phyloP scores from a whole-genome alignment of 108 stramenopile genomes.

The Cyclotella cryptica region DNA sequence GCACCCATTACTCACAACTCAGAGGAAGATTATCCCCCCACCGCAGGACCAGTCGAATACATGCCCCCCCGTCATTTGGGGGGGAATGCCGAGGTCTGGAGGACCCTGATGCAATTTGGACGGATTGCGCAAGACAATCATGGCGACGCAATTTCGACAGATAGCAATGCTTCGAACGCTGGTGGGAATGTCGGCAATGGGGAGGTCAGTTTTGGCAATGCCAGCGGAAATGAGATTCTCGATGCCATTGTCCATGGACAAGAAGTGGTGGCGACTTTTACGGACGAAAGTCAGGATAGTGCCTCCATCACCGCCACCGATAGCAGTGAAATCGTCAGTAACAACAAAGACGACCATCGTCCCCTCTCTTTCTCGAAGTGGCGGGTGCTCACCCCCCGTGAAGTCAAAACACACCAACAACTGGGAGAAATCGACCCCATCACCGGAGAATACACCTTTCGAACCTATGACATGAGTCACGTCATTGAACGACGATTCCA shows the following conservation, averaged over 20 bases:
- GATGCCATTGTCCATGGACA: background rate
- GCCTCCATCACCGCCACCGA: background rate
- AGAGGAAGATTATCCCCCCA: constrained; percentile 18
- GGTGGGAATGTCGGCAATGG: background rate
- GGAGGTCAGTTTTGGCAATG: background rate
- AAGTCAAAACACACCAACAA: background rate
- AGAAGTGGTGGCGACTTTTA: background rate
- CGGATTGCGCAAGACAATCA: background rate
- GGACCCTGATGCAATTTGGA: constrained; percentile 17
- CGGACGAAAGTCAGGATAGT: background rate
- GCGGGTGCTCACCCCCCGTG: constrained; percentile 7
- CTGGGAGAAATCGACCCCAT: background rate
- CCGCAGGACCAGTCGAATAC: constrained; percentile 39
- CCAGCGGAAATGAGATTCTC: background rate
- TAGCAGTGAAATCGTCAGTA: background rate
- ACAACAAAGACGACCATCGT: background rate
- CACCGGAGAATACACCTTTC: constrained; percentile 28
- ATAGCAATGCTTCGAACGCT: too few relatives aligned
- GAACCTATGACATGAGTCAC: constrained; percentile 33
- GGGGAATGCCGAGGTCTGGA: constrained; percentile 29
- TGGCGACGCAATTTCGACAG: too few relatives aligned
- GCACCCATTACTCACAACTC: background rate
- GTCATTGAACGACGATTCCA: constrained; percentile 8
- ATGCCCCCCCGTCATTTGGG: constrained; percentile 54
- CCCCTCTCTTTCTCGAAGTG: constrained; percentile 4